Conservation (phyloP, 371 early-diverging fungal genomes). For the Mortierella sp. region DNA sequence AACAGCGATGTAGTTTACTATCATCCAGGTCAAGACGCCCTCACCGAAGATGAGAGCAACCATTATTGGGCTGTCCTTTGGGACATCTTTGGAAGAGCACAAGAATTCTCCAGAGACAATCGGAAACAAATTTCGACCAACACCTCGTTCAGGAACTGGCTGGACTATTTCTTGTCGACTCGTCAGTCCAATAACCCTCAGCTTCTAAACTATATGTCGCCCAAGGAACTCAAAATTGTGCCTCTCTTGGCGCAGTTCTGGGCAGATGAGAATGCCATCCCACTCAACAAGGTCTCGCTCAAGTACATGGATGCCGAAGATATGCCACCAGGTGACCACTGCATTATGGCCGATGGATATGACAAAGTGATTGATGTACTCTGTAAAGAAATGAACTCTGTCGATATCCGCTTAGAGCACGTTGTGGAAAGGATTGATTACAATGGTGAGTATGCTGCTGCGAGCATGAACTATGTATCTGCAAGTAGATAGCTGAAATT, state of each 20-base stretch:
- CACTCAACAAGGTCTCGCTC: conserved; percentile 50
- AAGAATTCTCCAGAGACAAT: conserved; percentile 37
- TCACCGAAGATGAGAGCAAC: conserved; percentile 40
- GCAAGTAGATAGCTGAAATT: conserved; percentile 15
- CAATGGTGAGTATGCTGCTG: conserved; percentile 46
- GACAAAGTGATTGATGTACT: conserved; percentile 42
- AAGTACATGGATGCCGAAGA: conserved; percentile 57
- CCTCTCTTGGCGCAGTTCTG: conserved; percentile 45
- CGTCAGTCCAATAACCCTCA: conserved; percentile 34
- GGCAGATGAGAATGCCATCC: conserved; percentile 56
- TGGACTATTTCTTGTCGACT: conserved; percentile 35
- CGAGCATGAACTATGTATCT: neutral
- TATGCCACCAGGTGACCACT: conserved; percentile 54
- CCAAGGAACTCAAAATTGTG: conserved; percentile 32
- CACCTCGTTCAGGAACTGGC: conserved; percentile 44
- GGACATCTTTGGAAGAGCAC: conserved; percentile 42
- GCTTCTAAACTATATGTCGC: conserved; percentile 40
- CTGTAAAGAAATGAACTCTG: conserved; percentile 37
- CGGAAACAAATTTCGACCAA: conserved; percentile 35
- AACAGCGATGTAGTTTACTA: conserved; percentile 47
- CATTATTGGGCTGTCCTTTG: conserved; percentile 55
- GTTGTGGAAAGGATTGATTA: conserved; percentile 52
- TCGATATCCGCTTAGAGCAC: conserved; percentile 45
- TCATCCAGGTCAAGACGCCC: conserved; percentile 32
- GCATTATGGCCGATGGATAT: conserved; percentile 54